These are phyloP conservation scores for Pilatotrama ljubarskyi DNA, from an alignment of 768 basidiomycete genomes.

Conservation along the genomic window DNA sequence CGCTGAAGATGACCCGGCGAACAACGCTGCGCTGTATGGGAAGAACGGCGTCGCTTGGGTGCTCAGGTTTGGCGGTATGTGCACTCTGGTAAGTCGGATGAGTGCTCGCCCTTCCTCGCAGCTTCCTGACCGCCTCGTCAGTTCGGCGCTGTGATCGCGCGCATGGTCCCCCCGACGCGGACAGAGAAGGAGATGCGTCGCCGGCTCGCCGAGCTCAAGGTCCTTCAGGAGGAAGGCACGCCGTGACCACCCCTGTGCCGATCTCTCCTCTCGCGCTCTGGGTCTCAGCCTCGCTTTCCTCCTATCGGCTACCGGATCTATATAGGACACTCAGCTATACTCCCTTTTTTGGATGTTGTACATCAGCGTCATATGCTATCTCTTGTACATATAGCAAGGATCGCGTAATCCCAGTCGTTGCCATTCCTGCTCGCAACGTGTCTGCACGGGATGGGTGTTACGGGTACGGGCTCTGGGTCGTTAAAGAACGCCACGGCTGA, in stretches of 20 bases:
- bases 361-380: constrained; percentile 8
- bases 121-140: constrained; percentile 14
- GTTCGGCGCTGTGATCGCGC: constrained; percentile 74
- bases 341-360: constrained; percentile 10
- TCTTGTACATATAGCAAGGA: constrained; percentile 44
- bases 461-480: constrained; percentile 32
- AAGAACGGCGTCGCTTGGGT: constrained; percentile 96
- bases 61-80: constrained; percentile 78
- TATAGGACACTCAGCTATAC: neutral
- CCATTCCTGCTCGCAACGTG: constrained; percentile 42
- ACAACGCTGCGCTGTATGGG: constrained; percentile 63
- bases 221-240: constrained; percentile 61
- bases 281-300: neutral
- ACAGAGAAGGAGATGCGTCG: constrained; percentile 90
- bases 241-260: constrained; percentile 17
- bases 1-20: constrained; percentile 42
- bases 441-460: constrained; percentile 54
- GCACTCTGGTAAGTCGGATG: neutral
- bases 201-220: constrained; percentile 76
- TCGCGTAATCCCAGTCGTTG: constrained; percentile 57
- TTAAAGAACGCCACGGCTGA: constrained; percentile 34
- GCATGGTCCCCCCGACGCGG: constrained; percentile 83
- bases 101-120: neutral
- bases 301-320: neutral
- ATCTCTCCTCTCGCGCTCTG: neutral